Conservation (phyloP, 23 red algal species). For the Cyanidiococcus yangmingshanensis region DNA sequence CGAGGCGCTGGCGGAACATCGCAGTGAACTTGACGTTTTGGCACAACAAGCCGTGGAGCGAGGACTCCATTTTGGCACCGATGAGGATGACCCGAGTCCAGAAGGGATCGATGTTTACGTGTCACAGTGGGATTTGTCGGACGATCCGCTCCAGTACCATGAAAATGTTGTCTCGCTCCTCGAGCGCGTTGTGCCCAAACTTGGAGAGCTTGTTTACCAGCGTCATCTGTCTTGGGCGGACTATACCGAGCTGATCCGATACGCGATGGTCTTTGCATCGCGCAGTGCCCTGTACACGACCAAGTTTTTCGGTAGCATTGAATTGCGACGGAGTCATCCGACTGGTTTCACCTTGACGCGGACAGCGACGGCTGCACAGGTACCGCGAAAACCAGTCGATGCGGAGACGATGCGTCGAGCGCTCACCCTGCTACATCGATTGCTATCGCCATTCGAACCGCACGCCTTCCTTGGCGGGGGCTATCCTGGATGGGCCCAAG, state of each 20-base stretch:
- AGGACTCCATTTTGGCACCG: constrained; percentile 18
- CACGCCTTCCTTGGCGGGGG: neutral
- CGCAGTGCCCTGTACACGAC: constrained; percentile 2
- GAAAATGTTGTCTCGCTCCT: neutral
- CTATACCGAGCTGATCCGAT: neutral
- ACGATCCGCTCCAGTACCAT: constrained; percentile 10
- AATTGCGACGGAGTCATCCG: neutral
- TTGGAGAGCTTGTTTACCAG: neutral
- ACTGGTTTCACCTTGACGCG: neutral
- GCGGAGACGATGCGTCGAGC: neutral
- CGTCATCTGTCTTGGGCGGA: neutral
- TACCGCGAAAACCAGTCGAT: constrained; percentile 9
- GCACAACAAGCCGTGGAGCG: neutral
- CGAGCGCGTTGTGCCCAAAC: neutral
- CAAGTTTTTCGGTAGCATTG: constrained; percentile 14
- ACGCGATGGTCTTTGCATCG: neutral
- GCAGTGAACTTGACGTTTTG: neutral
- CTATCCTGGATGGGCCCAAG: neutral
- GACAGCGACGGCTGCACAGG: neutral
- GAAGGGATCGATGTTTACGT: neutral
- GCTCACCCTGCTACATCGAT: neutral
- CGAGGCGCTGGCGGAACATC: constrained; percentile 2
- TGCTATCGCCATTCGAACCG: neutral
- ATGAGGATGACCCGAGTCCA: neutral
- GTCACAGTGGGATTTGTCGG: constrained; percentile 18